phyloP scores from a whole-genome alignment of 306 rosid genomes.

The Acacia crassicarpa region DNA sequence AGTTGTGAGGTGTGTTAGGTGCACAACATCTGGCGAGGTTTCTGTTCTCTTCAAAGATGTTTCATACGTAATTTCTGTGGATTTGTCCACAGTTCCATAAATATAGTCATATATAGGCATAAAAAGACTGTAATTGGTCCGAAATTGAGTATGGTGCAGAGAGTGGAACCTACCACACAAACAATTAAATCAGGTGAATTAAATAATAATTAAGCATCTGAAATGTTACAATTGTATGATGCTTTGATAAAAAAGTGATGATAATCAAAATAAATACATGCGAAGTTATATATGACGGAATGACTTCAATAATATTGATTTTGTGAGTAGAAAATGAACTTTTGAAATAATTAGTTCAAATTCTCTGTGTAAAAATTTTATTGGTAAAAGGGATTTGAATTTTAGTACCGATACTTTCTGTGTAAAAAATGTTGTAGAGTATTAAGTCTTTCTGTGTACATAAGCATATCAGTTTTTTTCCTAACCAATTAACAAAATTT shows the following conservation, averaged over 20 bases:
- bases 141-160: constrained; percentile 74
- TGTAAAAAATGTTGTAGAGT: too few species aligned
- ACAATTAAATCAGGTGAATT: neutral
- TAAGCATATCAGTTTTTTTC: too few species aligned
- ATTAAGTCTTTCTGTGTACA: too few species aligned
- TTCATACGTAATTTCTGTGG: constrained; percentile 44
- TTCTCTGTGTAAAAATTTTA: too few species aligned
- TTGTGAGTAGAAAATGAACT: too few species aligned
- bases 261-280: neutral
- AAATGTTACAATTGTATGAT: neutral
- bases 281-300: neutral
- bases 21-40: constrained; percentile 47
- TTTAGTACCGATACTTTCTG: too few species aligned
- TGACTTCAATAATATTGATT: neutral
- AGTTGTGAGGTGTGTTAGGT: constrained; percentile 67
- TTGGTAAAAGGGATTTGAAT: too few species aligned
- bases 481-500: too few species aligned
- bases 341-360: too few species aligned
- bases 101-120: constrained; percentile 82
- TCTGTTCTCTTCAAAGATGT: constrained; percentile 44
- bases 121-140: constrained; percentile 65
- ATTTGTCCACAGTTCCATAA: constrained; percentile 62
- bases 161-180: constrained; percentile 58
- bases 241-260: neutral
- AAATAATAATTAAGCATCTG: neutral